A percentile compares a stretch with the other conserved stretches of the same genome.
Conservation (phyloP, 2,329 filamentous ascomycete species). For the Fusarium citri region DNA sequence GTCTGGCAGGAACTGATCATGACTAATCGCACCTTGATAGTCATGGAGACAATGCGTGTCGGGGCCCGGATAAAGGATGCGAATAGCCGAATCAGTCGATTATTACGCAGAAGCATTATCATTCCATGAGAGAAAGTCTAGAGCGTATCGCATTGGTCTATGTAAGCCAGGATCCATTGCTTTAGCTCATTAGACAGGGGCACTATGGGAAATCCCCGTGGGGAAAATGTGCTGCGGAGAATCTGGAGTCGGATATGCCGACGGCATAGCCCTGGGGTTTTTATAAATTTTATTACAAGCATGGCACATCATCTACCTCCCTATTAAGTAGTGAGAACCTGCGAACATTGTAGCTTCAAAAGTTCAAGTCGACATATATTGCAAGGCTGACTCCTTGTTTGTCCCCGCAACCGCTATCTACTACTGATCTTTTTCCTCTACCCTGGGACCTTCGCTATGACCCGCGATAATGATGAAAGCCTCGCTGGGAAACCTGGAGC, state of each 20-base stretch:
- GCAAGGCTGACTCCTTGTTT: neutral
- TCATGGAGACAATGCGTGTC: neutral
- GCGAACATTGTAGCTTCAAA: neutral
- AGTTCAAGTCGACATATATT: neutral
- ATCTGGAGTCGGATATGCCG: constrained; percentile 9
- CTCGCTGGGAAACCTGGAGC: neutral
- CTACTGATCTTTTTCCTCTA: neutral
- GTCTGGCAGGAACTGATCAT: neutral
- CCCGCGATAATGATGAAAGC: neutral
- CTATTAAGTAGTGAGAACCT: neutral
- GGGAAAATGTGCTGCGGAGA: neutral
- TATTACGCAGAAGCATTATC: neutral
- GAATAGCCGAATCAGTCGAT: neutral
- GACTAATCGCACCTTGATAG: neutral
- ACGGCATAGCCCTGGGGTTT: neutral
- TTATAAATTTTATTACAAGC: neutral
- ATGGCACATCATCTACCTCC: neutral
- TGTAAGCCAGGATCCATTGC: neutral
- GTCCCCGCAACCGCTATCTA: neutral
- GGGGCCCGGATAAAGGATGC: neutral
- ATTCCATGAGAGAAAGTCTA: neutral
- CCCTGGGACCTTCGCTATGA: neutral
- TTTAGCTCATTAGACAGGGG: neutral
- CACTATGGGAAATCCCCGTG: neutral
- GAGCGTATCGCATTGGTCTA: neutral